Base-by-base conservation (phyloP, 495 filamentous ascomycete species). In the Sphaerosporella brunnea region DNA sequence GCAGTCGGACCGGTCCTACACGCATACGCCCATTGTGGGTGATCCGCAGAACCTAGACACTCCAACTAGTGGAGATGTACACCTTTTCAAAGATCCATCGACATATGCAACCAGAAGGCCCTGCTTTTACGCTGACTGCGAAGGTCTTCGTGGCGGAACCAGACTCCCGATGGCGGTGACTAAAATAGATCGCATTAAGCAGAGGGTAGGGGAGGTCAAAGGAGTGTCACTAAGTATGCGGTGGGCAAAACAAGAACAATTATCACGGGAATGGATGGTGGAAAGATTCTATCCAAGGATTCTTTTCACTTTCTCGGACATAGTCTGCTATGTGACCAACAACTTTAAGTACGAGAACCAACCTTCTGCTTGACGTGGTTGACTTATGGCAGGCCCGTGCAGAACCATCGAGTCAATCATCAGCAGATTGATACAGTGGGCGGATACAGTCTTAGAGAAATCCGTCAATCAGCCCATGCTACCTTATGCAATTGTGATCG, bases 51-150 rank as follows among this genome's bases (percentile, higher is more conserved):
- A 64, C 36, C 65, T 70, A 21, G 62, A 66, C 24, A 51, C 67
- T n/a, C 69, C 75, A 2, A 78, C 73, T 5, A 74, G 73, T 3
- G 73, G 64, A 1, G 73, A 77, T 49, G 75, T 79, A 19, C 74
- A 80, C 55, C 61, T 79, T 3, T 80, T 77, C 44, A 56, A 66
- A 0, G 74, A 80, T 59, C 74, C 73, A 0, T 55, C 59, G 2
- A 72, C 69, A 0, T 64, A 64, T 40, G 36, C 26, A 18, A 40
- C 45, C 1, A 16, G 4, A 16, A 34, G 10, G 4, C 50, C 53
- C 2, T 44, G 54, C 7, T 21, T 55, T 1, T 56, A 41, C 23
- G 54, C 52, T 4, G 54, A 57, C 21, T 57, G 54, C 23, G 54
- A 57, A 26, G 54, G 54, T 1, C 46, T 57, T n/a, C 46, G 47